phyloP scores from a whole-genome alignment of 805 yeast genomes.

The Yarrowia keelungensis region DNA sequence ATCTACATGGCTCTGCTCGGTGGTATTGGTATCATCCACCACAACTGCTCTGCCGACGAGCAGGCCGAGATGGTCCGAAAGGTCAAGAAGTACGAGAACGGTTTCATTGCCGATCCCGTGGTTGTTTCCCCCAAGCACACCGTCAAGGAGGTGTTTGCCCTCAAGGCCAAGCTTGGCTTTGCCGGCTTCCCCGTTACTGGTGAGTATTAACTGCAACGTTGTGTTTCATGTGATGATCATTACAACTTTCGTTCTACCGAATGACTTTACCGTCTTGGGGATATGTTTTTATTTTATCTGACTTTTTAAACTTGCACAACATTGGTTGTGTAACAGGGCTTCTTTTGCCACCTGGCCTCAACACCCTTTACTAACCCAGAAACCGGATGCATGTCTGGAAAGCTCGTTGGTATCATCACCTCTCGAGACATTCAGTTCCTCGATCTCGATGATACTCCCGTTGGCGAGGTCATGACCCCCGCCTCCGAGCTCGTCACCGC shows the following conservation, averaged over 20 bases:
- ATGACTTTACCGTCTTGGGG: slow-evolving; percentile 98
- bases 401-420: slow-evolving; percentile 92
- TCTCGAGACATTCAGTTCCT: slow-evolving; percentile 97
- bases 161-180: slow-evolving; percentile 80
- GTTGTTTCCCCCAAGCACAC: slow-evolving; percentile 79
- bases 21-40: slow-evolving; percentile 98
- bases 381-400: slow-evolving; percentile 83
- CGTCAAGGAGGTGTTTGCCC: slow-evolving; percentile 77
- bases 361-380: slow-evolving; percentile 56
- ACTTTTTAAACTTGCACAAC: background rate
- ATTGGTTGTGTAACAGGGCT: too few species aligned
- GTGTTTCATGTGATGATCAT: slow-evolving; percentile 46
- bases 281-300: slow-evolving; percentile 53
- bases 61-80: slow-evolving; percentile 98
- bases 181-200: slow-evolving; percentile 99
- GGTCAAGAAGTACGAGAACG: slow-evolving; percentile 97
- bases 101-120: slow-evolving; percentile 93
- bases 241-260: slow-evolving; percentile 99
- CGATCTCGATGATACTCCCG: slow-evolving; percentile 68
- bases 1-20: slow-evolving; percentile 98
- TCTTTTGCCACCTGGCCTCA: background rate
- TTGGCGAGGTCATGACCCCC: slow-evolving; percentile 82
- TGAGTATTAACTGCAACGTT: slow-evolving; percentile 59
- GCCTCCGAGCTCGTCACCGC: slow-evolving; percentile 79
- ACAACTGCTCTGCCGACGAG: slow-evolving; percentile 94